Evolutionary conservation across 371 early-diverging fungal genomes (phyloP), one percentile per base, ranked within the genome.

Genomic region (Rhizopus delemar): DNA sequence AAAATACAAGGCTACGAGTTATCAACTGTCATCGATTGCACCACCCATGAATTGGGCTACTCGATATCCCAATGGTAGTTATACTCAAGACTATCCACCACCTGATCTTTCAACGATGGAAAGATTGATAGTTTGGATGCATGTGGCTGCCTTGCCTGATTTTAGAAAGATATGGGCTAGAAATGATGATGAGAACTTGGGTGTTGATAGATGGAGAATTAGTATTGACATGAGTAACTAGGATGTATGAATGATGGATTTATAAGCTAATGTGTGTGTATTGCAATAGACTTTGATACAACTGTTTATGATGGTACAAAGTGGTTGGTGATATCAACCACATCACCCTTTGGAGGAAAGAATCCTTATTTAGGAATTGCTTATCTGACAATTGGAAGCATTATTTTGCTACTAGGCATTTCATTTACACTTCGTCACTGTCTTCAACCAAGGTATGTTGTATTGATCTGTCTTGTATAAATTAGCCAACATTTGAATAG

Each of bases 121-220:
- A 76, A 82, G 90, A 46, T 90, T 99, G 63, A 91, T 94, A 74
- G 98, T 98, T n/a, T 99, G 99, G 99, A 98, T 99, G 95, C 88
- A 96, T 46, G 90, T 93, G 0, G 93, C 98, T 6, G 97, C 97
- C 0, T 80, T 98, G 57, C 97, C 99, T 43, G 93, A 87, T 53
- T 99, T 99, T 75, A 86, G 98, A 49, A 99, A 99, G 76, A 80
- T 98, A 38, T 99, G 94, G 84, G 95, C 90, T 22, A 81, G 86
- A 67, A 89, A 85, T 57, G 85, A 85, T 43, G 49, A 70, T n/a
- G 77, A 82, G 2, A 63, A 62, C 13, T 76, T 93, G 56, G 45
- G 57, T 48, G 73, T 65, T 31, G 92, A 90, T 13, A 71, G 77
- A 45, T 93, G 92, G 76, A 77, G 85, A 59, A 66, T 92, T 7